Percentiles rank a stretch among this genome's conserved stretches.
phyloP scores from a whole-genome alignment of 306 rosid genomes.

The Oxytropis ochrocephala region DNA sequence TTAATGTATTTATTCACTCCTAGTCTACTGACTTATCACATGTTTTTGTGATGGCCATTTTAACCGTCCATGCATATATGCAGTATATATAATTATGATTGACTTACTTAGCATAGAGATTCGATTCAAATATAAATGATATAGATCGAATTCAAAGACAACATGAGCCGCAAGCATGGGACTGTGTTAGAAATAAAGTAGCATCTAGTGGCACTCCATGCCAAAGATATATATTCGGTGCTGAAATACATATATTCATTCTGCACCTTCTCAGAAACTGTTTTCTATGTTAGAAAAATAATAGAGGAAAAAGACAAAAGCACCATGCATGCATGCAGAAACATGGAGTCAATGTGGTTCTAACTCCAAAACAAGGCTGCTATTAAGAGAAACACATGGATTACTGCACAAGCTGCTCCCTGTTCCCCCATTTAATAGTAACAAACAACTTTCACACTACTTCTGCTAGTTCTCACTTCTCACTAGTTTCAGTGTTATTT shows the following conservation, averaged over 20 bases:
- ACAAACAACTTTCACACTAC: background rate
- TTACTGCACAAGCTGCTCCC: conserved; percentile 18
- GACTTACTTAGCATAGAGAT: conserved; percentile 9
- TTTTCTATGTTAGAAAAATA: background rate
- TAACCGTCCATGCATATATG: too few relatives aligned
- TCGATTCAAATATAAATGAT: background rate
- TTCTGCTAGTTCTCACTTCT: background rate
- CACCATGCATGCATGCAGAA: background rate
- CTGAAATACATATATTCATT: background rate
- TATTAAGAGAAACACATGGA: conserved; percentile 19
- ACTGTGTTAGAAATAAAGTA: background rate
- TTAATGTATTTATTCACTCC: too few relatives aligned
- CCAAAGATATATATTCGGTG: background rate
- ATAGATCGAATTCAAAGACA: background rate
- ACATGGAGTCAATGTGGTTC: background rate
- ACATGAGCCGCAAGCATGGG: conserved; percentile 15
- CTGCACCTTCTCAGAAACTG: background rate
- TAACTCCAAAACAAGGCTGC: conserved; percentile 3
- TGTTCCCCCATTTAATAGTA: background rate
- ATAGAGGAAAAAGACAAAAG: background rate
- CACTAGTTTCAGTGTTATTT: background rate
- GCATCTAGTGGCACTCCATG: conserved; percentile 5
- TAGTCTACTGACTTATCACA: too few relatives aligned
- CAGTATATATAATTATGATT: background rate
- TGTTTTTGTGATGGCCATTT: too few relatives aligned